Conservation (phyloP, 345 rosid species). For the Pseudoturritis turrita region DNA sequence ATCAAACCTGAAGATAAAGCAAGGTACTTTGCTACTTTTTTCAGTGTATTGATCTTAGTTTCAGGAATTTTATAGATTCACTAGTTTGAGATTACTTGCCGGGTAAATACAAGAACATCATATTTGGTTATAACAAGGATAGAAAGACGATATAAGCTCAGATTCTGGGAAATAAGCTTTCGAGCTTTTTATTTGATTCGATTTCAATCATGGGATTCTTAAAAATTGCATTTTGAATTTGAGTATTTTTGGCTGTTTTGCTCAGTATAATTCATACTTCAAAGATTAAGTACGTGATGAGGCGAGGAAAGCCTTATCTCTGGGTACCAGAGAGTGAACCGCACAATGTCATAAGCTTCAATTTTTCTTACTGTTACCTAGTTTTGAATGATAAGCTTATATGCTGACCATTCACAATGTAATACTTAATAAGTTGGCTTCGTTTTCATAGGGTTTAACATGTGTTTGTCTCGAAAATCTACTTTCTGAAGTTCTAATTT, state of each 20-base stretch:
- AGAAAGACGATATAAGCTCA: too few relatives aligned
- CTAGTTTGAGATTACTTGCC: too few relatives aligned
- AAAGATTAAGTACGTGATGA: conserved; percentile 70
- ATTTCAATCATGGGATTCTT: neutral
- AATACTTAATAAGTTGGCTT: neutral
- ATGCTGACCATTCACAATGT: neutral
- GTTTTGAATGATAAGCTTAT: neutral
- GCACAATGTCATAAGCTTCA: conserved; percentile 67
- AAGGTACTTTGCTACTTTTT: conserved; percentile 40
- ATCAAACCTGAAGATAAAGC: conserved; percentile 80
- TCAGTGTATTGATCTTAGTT: neutral
- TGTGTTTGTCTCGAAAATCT: neutral
- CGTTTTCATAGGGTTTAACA: neutral
- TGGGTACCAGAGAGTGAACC: conserved; percentile 79
- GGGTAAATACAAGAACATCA: too few relatives aligned
- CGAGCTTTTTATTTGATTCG: neutral
- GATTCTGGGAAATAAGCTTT: neutral
- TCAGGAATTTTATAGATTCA: neutral
- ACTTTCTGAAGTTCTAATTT: neutral
- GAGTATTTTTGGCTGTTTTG: neutral
- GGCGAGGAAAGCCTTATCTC: conserved; percentile 69
- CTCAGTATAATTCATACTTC: conserved; percentile 62
- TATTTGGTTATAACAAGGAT: too few relatives aligned
- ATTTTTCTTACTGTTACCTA: neutral
- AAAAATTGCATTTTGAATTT: neutral